A percentile compares a stretch with the other conserved stretches of the same genome.
Evolutionary conservation across 345 rosid genomes (phyloP).

Genomic region (Salix udensis): DNA sequence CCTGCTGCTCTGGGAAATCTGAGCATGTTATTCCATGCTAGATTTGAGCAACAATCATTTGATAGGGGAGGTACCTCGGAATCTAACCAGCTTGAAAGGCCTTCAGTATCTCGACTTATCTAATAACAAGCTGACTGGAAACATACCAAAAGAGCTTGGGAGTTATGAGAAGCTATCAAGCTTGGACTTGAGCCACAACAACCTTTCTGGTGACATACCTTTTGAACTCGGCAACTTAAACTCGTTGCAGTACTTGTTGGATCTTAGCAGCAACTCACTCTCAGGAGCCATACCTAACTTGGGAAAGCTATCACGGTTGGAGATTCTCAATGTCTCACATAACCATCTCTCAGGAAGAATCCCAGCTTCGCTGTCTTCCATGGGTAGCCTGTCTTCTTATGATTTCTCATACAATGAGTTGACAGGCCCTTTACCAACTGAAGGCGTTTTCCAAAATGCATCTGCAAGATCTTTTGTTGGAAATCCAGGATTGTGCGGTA

Average conservation of each 20-base stretch:
- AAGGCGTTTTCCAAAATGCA: constrained; percentile 38
- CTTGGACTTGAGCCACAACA: constrained; percentile 56
- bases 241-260: constrained; percentile 38
- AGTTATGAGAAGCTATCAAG: constrained; percentile 35
- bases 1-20: constrained; percentile 49
- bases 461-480: constrained; percentile 36
- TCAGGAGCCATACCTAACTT: constrained; percentile 52
- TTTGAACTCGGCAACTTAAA: constrained; percentile 39
- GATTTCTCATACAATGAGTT: constrained; percentile 62
- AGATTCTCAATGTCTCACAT: constrained; percentile 51
- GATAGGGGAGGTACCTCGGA: constrained; percentile 38
- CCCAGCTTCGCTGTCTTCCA: constrained; percentile 40
- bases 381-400: constrained; percentile 40
- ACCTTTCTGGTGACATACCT: constrained; percentile 49
- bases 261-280: constrained; percentile 64
- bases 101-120: constrained; percentile 49
- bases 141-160: constrained; percentile 38
- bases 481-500: constrained; percentile 62
- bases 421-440: constrained; percentile 46
- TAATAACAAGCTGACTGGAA: constrained; percentile 37
- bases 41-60: constrained; percentile 52
- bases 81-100: constrained; percentile 27
- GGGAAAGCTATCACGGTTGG: constrained; percentile 36
- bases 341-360: constrained; percentile 53
- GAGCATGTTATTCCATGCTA: constrained; percentile 33